These are phyloP conservation scores for Cercospora berteroae DNA, from an alignment of 2,329 filamentous ascomycete genomes.

Conservation along the genomic window DNA sequence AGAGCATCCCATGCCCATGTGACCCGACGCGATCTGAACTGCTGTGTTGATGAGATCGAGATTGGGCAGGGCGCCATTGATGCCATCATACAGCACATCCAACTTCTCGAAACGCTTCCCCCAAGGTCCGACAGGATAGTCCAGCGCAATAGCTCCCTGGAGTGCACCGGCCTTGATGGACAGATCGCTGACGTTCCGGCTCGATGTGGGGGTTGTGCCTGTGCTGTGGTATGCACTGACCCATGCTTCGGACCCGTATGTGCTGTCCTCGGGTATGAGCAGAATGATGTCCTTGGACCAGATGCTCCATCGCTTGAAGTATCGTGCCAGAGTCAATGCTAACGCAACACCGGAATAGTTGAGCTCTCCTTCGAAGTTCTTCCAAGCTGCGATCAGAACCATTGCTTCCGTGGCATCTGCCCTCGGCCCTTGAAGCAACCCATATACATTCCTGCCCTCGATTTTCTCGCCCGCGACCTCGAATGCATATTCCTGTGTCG, in stretches of 20 bases:
- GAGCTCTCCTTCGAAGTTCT: constrained; percentile 71
- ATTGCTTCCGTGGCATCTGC: constrained; percentile 97
- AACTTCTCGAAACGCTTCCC: constrained; percentile 81
- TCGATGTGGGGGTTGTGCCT: constrained; percentile 61
- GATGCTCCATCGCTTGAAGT: constrained; percentile 96
- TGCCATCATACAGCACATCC: constrained; percentile 90
- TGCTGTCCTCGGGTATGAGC: constrained; percentile 82
- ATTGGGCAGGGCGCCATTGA: constrained; percentile 94
- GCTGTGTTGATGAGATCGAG: constrained; percentile 94
- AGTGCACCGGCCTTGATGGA: constrained; percentile 89
- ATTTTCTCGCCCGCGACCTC: constrained; percentile 70
- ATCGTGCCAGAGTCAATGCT: constrained; percentile 80
- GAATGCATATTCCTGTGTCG: constrained; percentile 85
- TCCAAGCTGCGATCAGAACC: constrained; percentile 86
- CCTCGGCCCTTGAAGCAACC: constrained; percentile 85
- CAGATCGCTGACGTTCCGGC: constrained; percentile 62
- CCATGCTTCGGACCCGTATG: constrained; percentile 90
- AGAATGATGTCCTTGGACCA: constrained; percentile 99
- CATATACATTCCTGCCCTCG: constrained; percentile 86
- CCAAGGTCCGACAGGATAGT: constrained; percentile 70
- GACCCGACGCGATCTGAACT: constrained; percentile 78
- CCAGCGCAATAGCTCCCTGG: constrained; percentile 88
- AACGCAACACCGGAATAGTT: constrained; percentile 88
- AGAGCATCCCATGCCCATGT: constrained; percentile 83
- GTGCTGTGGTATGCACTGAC: constrained; percentile 95